Base-by-base conservation (phyloP, 352 stramenopile genomes). In the Globisporangium recalcitrans region DNA sequence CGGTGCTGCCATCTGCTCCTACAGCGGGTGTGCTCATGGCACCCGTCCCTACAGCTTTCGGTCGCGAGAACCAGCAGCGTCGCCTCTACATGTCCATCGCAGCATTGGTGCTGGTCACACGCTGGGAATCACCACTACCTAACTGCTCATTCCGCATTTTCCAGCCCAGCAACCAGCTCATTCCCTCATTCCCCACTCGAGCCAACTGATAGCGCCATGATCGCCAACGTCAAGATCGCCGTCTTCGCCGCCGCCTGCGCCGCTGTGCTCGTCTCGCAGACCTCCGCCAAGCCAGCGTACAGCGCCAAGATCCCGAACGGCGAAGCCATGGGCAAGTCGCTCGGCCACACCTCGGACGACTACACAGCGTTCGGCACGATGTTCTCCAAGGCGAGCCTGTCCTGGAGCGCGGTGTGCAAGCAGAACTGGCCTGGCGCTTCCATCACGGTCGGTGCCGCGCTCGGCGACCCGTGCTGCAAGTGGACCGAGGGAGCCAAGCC, bases 381-480 rank as follows among this genome's bases (percentile, higher is more conserved):
- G 46, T 84, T 81, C 57, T 74, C 69, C 46, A 68, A 79, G 26
- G 47, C 58, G 9, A 66, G 63, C 19, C 69, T 59, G 9, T 59
- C 73, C 24, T 84, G 75, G 75, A 58, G 52, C 58, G 70, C 64
- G 21, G 70, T 80, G 14, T 83, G 75, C 66, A 56, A 58, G 22
- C n/a, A 77, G 66, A 77, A 64, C 52, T 83, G 66, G 65, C 75
- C 75, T 5, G 72, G 71, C 29, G 62, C 72, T 21, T 69, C 64
- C 27, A 64, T 80, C 54, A 82, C 73, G 32, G 69, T 65, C 44
- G 75, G 75, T n/a, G 63, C 62, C 24, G 75, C 68, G 11, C 77
- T 82, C 65, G 75, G 75, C 7, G 75, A 84, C 67, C 75, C 75
- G 62, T 84, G 75, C 71, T 84, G 75, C 69, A 84, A 68, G n/a